Evolutionary conservation across 768 basidiomycete genomes (phyloP).

Genomic region (Dioszegia aurantiaca): DNA sequence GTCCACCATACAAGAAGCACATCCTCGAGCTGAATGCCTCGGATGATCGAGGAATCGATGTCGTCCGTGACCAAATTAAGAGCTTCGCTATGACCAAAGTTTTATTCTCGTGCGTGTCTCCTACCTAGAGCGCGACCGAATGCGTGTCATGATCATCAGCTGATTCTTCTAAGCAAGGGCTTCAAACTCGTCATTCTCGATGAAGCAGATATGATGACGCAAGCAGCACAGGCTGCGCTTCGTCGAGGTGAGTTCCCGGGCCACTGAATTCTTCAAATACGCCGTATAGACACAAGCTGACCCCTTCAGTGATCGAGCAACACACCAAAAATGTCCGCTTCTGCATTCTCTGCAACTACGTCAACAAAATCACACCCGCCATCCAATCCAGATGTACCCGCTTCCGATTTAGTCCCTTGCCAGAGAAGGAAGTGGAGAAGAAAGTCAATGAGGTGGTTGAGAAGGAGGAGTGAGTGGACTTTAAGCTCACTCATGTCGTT

Average conservation of each 20-base stretch:
- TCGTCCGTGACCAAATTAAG: slow-evolving; percentile 97
- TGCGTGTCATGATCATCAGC: too few relatives aligned
- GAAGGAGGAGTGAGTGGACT: slow-evolving; percentile 68
- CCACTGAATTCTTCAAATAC: too few relatives aligned
- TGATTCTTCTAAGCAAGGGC: slow-evolving; percentile 64
- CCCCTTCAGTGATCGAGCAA: slow-evolving; percentile 76
- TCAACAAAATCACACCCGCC: slow-evolving; percentile 97
- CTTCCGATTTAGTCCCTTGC: slow-evolving; percentile 92
- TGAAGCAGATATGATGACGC: slow-evolving; percentile 99
- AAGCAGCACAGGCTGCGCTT: slow-evolving; percentile 91
- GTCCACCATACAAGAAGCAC: slow-evolving; percentile 77
- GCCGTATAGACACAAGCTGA: slow-evolving; percentile 1
- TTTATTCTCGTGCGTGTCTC: slow-evolving; percentile 58
- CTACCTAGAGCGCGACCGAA: too few relatives aligned
- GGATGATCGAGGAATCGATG: slow-evolving; percentile 97
- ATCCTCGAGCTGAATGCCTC: slow-evolving; percentile 97
- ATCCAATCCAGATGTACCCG: slow-evolving; percentile 98
- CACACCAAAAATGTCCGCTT: slow-evolving; percentile 98
- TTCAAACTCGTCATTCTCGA: slow-evolving; percentile 98
- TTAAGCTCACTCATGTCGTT: background rate
- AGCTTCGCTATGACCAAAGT: slow-evolving; percentile 96
- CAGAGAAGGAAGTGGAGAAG: slow-evolving; percentile 78
- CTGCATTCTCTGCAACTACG: slow-evolving; percentile 99
- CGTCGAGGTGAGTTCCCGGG: slow-evolving; percentile 61
- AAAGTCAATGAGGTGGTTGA: slow-evolving; percentile 74